phyloP scores from a whole-genome alignment of 345 rosid species.

The Eucalyptus sp. region DNA sequence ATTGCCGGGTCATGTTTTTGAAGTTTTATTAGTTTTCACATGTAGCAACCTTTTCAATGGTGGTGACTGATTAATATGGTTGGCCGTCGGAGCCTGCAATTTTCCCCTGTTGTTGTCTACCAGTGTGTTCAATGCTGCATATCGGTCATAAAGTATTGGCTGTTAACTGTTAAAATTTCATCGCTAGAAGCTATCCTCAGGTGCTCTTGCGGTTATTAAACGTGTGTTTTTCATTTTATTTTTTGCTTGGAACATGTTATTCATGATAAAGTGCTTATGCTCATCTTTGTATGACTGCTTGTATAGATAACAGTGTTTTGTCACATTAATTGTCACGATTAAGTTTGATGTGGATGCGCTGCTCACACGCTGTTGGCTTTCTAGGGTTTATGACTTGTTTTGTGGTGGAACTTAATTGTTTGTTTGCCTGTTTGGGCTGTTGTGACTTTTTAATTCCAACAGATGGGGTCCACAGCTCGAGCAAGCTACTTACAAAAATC shows the following conservation, averaged over 20 bases:
- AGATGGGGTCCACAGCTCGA: constrained; percentile 77
- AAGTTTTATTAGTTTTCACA: background rate
- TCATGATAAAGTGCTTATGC: background rate
- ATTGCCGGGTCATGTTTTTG: background rate
- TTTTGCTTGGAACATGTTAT: background rate
- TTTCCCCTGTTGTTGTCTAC: background rate
- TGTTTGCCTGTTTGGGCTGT: background rate
- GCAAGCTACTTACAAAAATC: constrained; percentile 54
- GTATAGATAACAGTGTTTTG: background rate
- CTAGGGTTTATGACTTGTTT: background rate
- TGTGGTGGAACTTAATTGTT: background rate
- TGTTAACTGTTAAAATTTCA: background rate
- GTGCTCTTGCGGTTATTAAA: background rate
- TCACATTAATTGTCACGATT: background rate
- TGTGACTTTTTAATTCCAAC: background rate
- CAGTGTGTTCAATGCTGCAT: background rate
- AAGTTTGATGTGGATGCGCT: background rate
- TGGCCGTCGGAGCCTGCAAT: background rate
- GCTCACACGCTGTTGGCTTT: background rate
- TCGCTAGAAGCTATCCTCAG: background rate
- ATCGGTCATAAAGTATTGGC: background rate
- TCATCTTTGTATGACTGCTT: background rate
- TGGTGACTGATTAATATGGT: background rate
- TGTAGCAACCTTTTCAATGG: background rate
- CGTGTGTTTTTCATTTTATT: background rate